phyloP scores from a whole-genome alignment of 2,329 filamentous ascomycete species.

The Simplicillium sp. region DNA sequence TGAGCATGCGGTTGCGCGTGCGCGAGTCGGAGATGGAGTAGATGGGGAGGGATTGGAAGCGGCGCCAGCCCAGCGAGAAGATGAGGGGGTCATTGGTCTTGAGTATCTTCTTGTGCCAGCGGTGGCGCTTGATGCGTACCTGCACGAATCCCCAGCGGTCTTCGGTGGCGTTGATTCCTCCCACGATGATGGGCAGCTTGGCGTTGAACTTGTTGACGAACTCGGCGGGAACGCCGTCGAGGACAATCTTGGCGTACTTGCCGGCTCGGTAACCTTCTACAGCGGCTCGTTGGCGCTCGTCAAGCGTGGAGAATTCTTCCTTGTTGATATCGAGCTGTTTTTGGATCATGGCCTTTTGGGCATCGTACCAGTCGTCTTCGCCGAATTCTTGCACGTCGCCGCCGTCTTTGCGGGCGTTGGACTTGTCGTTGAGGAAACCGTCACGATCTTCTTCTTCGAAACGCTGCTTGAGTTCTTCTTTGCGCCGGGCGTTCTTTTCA shows the following conservation, averaged over 20 bases:
- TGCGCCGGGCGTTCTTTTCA: slow-evolving; percentile 79
- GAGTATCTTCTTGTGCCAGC: slow-evolving; percentile 98
- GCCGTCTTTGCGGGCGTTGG: slow-evolving; percentile 61
- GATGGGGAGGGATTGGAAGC: slow-evolving; percentile 86
- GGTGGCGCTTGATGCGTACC: slow-evolving; percentile 90
- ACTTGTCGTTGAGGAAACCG: slow-evolving; percentile 85
- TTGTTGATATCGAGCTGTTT: slow-evolving; percentile 97
- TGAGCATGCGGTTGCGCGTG: slow-evolving; percentile 92
- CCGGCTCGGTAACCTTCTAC: slow-evolving; percentile 90
- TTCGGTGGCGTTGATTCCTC: slow-evolving; percentile 87
- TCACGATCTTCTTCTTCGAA: slow-evolving; percentile 99
- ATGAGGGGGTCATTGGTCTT: slow-evolving; percentile 98
- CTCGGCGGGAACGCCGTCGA: slow-evolving; percentile 83
- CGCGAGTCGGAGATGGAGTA: slow-evolving; percentile 94
- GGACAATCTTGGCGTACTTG: slow-evolving; percentile 83
- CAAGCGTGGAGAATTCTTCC: slow-evolving; percentile 79
- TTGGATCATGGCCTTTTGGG: slow-evolving; percentile 87
- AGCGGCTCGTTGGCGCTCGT: slow-evolving; percentile 70
- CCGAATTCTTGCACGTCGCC: slow-evolving; percentile 72
- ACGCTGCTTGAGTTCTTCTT: slow-evolving; percentile 87
- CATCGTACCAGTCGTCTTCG: slow-evolving; percentile 98
- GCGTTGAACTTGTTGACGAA: slow-evolving; percentile 78
- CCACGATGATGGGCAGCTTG: slow-evolving; percentile 74
- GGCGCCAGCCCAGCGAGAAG: slow-evolving; percentile 90
- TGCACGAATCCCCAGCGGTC: slow-evolving; percentile 94